Base-by-base conservation (phyloP, 768 basidiomycete genomes). In the Pseudohyphozyma bogoriensis region DNA sequence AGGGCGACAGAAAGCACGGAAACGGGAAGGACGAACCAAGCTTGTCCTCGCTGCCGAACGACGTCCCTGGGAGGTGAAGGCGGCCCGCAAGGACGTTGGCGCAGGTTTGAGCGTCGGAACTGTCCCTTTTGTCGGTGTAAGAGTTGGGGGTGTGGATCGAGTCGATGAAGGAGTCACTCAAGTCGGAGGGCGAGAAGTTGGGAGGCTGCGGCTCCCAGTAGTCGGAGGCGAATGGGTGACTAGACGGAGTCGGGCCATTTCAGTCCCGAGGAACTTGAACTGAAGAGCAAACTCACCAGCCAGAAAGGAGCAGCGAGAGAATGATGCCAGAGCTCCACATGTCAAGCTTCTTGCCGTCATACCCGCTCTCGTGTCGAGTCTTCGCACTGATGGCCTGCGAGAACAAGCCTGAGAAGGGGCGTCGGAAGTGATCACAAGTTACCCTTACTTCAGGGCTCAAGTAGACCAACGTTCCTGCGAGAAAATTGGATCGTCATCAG, bases 391-490 rank as follows among this genome's bases (percentile, higher is more conserved):
- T 32, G 26, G n/a, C n/a, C n/a, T n/a, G n/a, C n/a, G n/a, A n/a
- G n/a, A n/a, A n/a, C n/a, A n/a, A n/a, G n/a, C n/a, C n/a, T n/a
- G n/a, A n/a, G n/a, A n/a, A n/a, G n/a, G n/a, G n/a, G n/a, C n/a
- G n/a, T n/a, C n/a, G n/a, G n/a, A n/a, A n/a, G n/a, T n/a, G n/a
- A n/a, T n/a, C n/a, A n/a, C n/a, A n/a, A n/a, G n/a, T n/a, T n/a
- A n/a, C n/a, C n/a, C n/a, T n/a, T n/a, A 51, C 47, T 29, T 62
- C 61, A 13, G 60, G 56, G 22, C 51, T 45, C 54, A 57, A 53
- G 56, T 62, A 62, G 44, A 54, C 51, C 51, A 57, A 32, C 39
- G 61, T 62, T 24, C 60, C 56, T 57, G 20, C 10, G 29, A 6
- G 8, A 3, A 22, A 10, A 15, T 13, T n/a, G 26, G 28, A 26